Evolutionary conservation across 768 basidiomycete species (phyloP).

Genomic region (Amanita brunnescens): DNA sequence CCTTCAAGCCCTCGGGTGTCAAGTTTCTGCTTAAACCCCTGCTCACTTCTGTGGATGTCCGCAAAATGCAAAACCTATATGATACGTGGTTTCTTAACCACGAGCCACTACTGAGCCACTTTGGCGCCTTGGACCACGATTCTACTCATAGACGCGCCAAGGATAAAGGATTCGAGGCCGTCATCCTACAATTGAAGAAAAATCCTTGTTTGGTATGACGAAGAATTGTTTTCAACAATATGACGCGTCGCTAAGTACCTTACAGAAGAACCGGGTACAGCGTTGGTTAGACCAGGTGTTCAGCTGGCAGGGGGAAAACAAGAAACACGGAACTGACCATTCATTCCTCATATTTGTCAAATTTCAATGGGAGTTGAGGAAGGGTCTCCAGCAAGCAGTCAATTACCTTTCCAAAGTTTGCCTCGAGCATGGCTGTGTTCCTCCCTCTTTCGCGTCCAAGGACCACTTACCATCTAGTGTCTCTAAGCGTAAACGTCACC

Average conservation of each 20-base stretch:
- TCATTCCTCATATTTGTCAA: conserved; percentile 10
- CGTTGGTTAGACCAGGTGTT: conserved; percentile 5
- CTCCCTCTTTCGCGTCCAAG: background rate
- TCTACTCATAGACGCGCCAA: background rate
- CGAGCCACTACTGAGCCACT: conserved; percentile 7
- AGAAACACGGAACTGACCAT: background rate
- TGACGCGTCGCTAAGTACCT: background rate
- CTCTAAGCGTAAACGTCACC: background rate
- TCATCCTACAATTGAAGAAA: background rate
- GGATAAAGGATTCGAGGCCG: background rate
- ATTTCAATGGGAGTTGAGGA: conserved; percentile 17
- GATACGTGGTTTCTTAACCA: conserved; percentile 2
- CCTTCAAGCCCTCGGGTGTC: background rate
- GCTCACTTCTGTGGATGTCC: background rate
- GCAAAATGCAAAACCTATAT: background rate
- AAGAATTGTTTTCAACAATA: background rate
- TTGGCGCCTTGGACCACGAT: background rate
- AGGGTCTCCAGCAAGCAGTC: background rate
- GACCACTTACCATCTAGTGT: background rate
- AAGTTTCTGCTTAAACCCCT: background rate
- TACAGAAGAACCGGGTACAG: background rate
- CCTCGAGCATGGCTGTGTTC: background rate
- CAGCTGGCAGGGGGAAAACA: background rate
- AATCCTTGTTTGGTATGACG: background rate
- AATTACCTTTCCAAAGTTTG: background rate